Base-by-base conservation (phyloP, 768 basidiomycete genomes). In the Psilocybe cyanescens region DNA sequence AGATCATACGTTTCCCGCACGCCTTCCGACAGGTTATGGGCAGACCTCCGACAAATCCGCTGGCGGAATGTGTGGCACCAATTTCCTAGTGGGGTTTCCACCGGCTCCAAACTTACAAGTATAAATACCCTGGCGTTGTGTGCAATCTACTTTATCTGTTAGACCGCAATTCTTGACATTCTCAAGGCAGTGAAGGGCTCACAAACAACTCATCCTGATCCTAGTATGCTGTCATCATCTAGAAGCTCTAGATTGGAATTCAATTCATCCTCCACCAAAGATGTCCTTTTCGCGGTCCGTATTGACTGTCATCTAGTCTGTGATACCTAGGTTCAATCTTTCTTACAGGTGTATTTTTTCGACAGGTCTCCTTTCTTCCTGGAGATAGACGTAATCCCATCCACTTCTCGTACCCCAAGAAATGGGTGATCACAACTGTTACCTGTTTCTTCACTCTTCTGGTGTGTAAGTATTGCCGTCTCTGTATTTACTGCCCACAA, bases 401-500 rank as follows among this genome's bases (percentile, higher is more conserved):
- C 24, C 77, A 80, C 55, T 81, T 79, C 59, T 65, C 74, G 8
- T 41, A 60, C 9, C 46, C 66, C 3, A 78, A 68, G 60, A 84
- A 83, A 74, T 84, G 83, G 74, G 62, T 63, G 16, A 82, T 84
- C 58, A 82, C 83, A 0, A 44, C 74, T 12, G 70, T 81, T 12
- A 82, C 82, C 2, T 84, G 79, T 55, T 76, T 75, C 49, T 81
- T 79, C 61, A 85, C 86, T 0, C 66, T 79, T 8, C 68, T 85
- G 8, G 76, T 81, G 30, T 78, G 86, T 84, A 60, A 46, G 79
- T 79, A 24, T 24, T 24, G 24, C 24, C 24, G 24, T 2, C 24
- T 24, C 24, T 24, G 24, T 24, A 24, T 24, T 55, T 75, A 74
- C 1, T 60, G 68, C 14, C 57, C 76, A 14, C 64, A 75, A 4